Base-by-base conservation (phyloP, 192 early-diverging fungal species). In the Linnemannia hyalina region DNA sequence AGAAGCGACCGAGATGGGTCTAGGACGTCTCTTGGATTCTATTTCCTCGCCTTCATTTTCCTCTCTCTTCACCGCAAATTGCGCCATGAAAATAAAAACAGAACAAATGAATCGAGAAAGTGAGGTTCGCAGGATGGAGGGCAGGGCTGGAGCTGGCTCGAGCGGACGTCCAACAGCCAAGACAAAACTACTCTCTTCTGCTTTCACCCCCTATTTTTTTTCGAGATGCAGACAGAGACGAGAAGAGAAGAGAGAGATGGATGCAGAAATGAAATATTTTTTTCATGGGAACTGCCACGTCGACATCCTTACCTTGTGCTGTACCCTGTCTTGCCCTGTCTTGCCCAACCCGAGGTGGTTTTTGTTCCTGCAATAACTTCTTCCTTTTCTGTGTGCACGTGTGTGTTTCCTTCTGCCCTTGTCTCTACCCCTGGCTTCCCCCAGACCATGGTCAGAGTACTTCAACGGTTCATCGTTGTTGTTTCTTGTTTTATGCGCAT, bases 201-300 rank as follows among this genome's bases (percentile, higher is more conserved):
- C 40, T 44, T 73, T n/a, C 42, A 44, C n/a, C 44, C 69, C 77
- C 70, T 79, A 79, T 63, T 72, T 80, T 72, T 80, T 70, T 52
- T 29, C 13, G 26, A 41, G 38, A 49, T 74, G 44, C 16, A 52
- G 29, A 22, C 16, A 29, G 60, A 29, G 60, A 29, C 0, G 26
- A 11, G n/a, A n/a, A 26, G 8, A 23, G 6, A 26, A 57, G 2
- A 57, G 20, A 63, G 60, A 63, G 60, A 63, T 63, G 8, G 60
- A 32, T 63, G 60, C 11, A 32, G 55, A 68, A 35, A 77, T 77
- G 20, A 77, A 76, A 32, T 26, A 13, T 36, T 76, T 76, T 76
- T 77, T 77, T 77, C 75, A 77, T 77, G 75, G 75, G 75, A 77
- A 77, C 75, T 77, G 75, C 46, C 42, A 26, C 26, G 16, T 15